Evolutionary conservation across 2,329 filamentous ascomycete genomes (phyloP), one percentile per base, ranked within the genome.

Genomic region (Colletotrichum sp.): DNA sequence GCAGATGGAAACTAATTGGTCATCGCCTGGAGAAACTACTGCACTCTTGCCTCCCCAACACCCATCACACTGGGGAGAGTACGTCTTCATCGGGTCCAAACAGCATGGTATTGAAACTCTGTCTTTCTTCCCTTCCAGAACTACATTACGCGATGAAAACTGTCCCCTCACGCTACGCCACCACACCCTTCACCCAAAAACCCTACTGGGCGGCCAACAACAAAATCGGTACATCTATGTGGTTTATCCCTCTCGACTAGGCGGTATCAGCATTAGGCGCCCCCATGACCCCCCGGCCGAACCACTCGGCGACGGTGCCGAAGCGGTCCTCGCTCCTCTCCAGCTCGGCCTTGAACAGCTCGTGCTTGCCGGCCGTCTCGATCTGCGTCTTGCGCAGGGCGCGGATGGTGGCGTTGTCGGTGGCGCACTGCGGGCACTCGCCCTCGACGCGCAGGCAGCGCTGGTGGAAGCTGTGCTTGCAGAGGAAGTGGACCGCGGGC

Each of bases 391-490:
- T 91, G 76, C 95, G 91, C 83, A 98, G 96, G 71, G 96, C 95
- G 76, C 94, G 92, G 74, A 98, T 96, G 2, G 96, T 97, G 27
- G 95, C 93, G 81, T 98, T 98, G 76, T 95, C 93, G 25, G 92
- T 89, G 30, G 94, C 93, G 81, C 97, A 99, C 39, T 95, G 90
- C 12, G 96, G 96, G 82, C 97, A 99, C 84, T 98, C 96, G 39
- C 83, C 85, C 3, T 86, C 87, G 15, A 83, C 83, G 67, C 89
- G 86, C 81, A 99, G 87, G 84, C 96, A 99, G 61, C 95, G 90
- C 86, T 98, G 95, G 83, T 99, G 97, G 88, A 98, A 99, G 76
- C 94, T 96, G 84, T 99, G 97, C 84, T 98, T 98, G 87, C 97
- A 99, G 77, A 99, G 86, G 83, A 99, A 99, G 83, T 99, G 97